Conservation (phyloP, 2,329 filamentous ascomycete genomes). For the Trichophyton schoenleinii region DNA sequence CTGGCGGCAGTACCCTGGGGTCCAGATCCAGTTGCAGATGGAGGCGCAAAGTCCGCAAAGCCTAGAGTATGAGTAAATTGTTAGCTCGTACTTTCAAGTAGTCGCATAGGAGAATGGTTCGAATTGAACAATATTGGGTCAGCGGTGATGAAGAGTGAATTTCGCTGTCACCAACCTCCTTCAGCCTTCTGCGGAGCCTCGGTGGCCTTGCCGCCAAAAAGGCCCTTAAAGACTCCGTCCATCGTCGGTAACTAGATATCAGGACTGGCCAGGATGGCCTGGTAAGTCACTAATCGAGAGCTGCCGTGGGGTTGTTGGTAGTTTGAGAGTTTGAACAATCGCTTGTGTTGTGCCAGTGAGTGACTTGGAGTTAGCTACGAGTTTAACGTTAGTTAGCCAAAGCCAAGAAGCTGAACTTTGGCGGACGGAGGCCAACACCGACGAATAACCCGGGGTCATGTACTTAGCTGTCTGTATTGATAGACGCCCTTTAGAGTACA, state of each 20-base stretch:
- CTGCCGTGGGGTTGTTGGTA: neutral
- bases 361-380: neutral
- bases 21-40: slow-evolving; percentile 16
- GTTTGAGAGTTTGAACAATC: neutral
- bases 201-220: neutral
- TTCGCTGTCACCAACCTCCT: neutral
- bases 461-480: neutral
- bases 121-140: neutral
- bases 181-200: neutral
- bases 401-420: neutral
- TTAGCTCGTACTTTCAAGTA: neutral
- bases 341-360: neutral
- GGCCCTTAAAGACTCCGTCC: neutral
- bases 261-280: neutral
- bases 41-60: slow-evolving; percentile 12
- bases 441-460: neutral
- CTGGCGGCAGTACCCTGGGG: slow-evolving; percentile 37
- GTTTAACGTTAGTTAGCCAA: too few relatives aligned
- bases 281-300: neutral
- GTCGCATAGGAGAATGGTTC: neutral
- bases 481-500: neutral
- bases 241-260: neutral
- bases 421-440: neutral
- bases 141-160: neutral
- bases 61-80: neutral